Evolutionary conservation across 1,284 basidiomycete species (phyloP), one percentile per base, ranked within the genome.

Genomic region (Coriolopsis trogii): DNA sequence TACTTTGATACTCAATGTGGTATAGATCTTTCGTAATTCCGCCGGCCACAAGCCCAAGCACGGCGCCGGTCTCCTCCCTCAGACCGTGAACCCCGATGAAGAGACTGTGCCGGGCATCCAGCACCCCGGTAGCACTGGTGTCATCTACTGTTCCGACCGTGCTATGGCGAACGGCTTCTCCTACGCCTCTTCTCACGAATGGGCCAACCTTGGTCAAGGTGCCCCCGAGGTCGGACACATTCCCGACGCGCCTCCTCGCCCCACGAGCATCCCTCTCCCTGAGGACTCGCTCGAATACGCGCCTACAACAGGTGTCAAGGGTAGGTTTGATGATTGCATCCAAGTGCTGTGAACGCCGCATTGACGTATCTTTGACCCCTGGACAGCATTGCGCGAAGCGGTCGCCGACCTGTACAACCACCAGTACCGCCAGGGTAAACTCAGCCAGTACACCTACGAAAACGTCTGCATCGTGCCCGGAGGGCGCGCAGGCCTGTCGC

Each of bases 391-490:
- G 33, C 80, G 88, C 28, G 83, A 90, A 65, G 88, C 89, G 3
- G 89, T 95, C 16, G 92, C 91, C 7, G 72, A 91, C 55, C 70
- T 95, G 46, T 97, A 98, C 77, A 98, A 98, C 66, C 73, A 81
- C 45, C 91, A 89, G 6, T 97, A 95, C 68, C 84, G 95, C 25
- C 72, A 89, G 63, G 88, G 83, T 40, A 93, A 90, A 69, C 60
- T 69, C 6, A 92, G 87, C 60, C 80, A 95, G 63, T 97, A 97
- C 69, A 95, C 92, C 1, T 87, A 81, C 59, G 92, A 94, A 72
- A 97, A 97, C 66, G 87, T 91, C 10, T 93, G 92, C 65, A 93
- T 94, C 61, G 92, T 94, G 6, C 93, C 94, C 23, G 94, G 93
- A 46, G 95, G 94, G 7, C 85, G 93, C 39, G 79, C 93, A 2